Evolutionary conservation across 768 basidiomycete species (phyloP).

Genomic region (Leccinum obscurum): DNA sequence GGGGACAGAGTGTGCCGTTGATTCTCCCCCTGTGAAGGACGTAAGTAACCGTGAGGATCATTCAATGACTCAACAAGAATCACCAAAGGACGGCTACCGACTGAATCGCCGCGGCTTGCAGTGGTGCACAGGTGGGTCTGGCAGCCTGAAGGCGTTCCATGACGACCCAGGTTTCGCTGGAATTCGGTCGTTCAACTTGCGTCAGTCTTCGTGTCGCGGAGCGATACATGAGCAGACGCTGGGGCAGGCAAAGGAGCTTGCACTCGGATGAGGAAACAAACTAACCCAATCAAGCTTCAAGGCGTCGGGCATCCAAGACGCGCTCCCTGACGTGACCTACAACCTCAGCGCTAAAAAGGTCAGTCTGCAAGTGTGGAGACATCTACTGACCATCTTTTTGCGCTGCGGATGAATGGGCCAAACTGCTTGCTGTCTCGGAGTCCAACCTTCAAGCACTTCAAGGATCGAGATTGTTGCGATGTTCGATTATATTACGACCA

Average conservation of each 20-base stretch:
- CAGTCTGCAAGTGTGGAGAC: not conserved
- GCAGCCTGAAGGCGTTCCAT: not conserved
- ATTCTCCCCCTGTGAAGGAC: not conserved
- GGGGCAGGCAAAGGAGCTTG: not conserved
- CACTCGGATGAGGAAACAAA: not conserved
- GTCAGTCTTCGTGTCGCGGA: constrained; percentile 2
- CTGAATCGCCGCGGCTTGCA: not conserved
- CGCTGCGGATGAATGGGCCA: constrained; percentile 3
- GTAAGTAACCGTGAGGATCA: not conserved
- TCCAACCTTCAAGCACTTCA: not conserved
- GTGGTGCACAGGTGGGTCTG: not conserved
- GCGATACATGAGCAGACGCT: not conserved
- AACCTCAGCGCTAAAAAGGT: not conserved
- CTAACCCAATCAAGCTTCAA: not conserved
- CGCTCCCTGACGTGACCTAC: too few species aligned
- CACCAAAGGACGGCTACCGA: not conserved
- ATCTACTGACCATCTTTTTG: constrained; percentile 7
- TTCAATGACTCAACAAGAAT: not conserved
- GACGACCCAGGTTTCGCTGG: not conserved
- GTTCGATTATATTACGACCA: constrained; percentile 7
- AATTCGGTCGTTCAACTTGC: not conserved
- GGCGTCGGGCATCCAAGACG: not conserved
- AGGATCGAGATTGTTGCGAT: not conserved
- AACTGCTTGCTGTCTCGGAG: not conserved
- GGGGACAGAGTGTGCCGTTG: not conserved